phyloP scores from a whole-genome alignment of 768 basidiomycete species.

The Phlebiopsis flavidoalba region DNA sequence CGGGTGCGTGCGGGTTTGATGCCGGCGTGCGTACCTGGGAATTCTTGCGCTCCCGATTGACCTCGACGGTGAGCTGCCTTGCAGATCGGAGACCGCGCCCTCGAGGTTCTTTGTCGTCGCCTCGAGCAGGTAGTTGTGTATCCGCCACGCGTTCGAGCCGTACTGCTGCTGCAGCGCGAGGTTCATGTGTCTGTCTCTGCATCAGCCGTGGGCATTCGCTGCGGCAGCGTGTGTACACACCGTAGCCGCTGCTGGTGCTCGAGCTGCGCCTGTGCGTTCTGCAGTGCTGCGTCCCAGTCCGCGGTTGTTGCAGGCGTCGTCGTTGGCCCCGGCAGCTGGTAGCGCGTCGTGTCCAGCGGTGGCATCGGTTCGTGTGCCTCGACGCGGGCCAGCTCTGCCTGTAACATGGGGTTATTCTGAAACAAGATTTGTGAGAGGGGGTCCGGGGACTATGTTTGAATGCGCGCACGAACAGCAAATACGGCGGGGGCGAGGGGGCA shows the following conservation, averaged over 20 bases:
- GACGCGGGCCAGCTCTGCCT: conserved; percentile 72
- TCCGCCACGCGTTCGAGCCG: conserved; percentile 86
- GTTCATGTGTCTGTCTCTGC: conserved; percentile 75
- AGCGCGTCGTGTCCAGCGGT: conserved; percentile 65
- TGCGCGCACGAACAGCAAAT: conserved; percentile 56
- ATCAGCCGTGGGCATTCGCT: neutral
- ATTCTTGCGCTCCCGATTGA: conserved; percentile 89
- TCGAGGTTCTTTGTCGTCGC: conserved; percentile 69
- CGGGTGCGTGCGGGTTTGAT: neutral
- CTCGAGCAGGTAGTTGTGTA: conserved; percentile 87
- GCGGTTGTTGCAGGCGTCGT: conserved; percentile 61
- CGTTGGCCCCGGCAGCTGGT: conserved; percentile 67
- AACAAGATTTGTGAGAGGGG: neutral
- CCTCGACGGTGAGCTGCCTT: conserved; percentile 73
- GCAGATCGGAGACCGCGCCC: conserved; percentile 66
- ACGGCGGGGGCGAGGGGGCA: conserved; percentile 62
- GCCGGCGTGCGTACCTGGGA: conserved; percentile 48
- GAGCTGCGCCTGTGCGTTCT: conserved; percentile 76
- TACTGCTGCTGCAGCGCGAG: conserved; percentile 78
- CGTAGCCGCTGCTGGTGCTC: conserved; percentile 77
- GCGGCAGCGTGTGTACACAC: conserved; percentile 33
- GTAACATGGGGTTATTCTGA: conserved; percentile 65
- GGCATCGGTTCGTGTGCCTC: conserved; percentile 60
- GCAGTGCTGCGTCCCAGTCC: conserved; percentile 69
- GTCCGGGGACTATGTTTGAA: conserved; percentile 1